These are phyloP conservation scores for Calonectria pteridis DNA, from an alignment of 2,329 filamentous ascomycete species.

Conservation along the genomic window DNA sequence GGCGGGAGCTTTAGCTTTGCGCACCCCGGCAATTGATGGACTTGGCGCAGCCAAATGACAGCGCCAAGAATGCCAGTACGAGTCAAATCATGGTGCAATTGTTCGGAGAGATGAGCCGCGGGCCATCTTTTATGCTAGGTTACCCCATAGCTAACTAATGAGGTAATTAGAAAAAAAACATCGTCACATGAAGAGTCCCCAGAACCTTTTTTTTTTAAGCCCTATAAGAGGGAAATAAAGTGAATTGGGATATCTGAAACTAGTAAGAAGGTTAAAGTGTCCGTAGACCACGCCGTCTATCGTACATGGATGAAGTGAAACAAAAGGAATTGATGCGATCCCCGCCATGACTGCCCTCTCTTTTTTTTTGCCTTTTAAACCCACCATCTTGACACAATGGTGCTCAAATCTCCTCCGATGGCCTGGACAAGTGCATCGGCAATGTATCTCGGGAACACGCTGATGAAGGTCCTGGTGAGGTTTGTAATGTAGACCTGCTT, in stretches of 20 bases:
- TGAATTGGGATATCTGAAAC: constrained; percentile 10
- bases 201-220: not conserved
- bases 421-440: not conserved
- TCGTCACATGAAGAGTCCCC: not conserved
- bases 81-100: constrained; percentile 5
- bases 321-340: not conserved
- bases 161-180: not conserved
- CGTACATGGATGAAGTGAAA: not conserved
- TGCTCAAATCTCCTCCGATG: not conserved
- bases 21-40: not conserved
- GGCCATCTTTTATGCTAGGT: not conserved
- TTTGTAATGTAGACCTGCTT: not conserved
- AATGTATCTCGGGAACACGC: not conserved
- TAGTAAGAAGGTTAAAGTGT: not conserved
- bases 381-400: not conserved
- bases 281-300: not conserved
- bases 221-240: not conserved
- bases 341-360: not conserved
- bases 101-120: not conserved
- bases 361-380: not conserved
- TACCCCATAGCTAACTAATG: not conserved
- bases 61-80: not conserved
- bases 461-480: not conserved
- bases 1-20: not conserved
- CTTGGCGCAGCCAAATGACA: not conserved